Conservation (phyloP, 805 yeast species). For the Candida corydali region DNA sequence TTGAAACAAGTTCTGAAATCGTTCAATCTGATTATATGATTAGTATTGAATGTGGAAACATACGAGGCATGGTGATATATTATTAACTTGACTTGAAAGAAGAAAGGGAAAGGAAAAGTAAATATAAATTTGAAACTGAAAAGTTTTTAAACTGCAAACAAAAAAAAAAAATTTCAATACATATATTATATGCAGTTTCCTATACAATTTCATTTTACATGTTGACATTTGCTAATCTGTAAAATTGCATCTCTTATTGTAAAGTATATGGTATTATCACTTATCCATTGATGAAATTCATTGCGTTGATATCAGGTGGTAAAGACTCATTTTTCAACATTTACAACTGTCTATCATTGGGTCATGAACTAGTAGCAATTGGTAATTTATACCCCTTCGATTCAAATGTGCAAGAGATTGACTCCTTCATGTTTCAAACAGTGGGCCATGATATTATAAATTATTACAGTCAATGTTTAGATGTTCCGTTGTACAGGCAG, state of each 20-base stretch:
- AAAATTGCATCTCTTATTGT: background rate
- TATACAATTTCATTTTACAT: background rate
- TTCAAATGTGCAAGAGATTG: constrained; percentile 56
- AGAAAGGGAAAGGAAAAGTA: constrained; percentile 8
- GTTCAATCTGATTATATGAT: constrained; percentile 7
- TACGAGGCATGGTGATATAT: constrained; percentile 57
- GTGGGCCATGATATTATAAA: constrained; percentile 84
- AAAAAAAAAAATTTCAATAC: constrained; percentile 1
- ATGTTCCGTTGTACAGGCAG: constrained; percentile 73
- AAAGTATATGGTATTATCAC: background rate
- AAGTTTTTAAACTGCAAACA: constrained; percentile 3
- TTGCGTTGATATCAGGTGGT: constrained; percentile 92
- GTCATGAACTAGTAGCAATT: constrained; percentile 80
- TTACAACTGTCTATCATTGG: constrained; percentile 76
- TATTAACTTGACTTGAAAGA: constrained; percentile 5
- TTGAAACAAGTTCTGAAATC: constrained; percentile 10
- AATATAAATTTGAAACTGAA: constrained; percentile 10
- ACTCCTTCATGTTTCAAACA: constrained; percentile 96
- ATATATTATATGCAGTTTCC: constrained; percentile 1
- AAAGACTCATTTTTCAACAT: constrained; percentile 93
- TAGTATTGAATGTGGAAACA: constrained; percentile 26
- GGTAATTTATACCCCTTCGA: constrained; percentile 65
- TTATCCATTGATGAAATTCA: constrained; percentile 69
- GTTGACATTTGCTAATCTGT: background rate
- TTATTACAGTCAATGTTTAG: constrained; percentile 63